Evolutionary conservation across 805 yeast genomes (phyloP), one percentile per base, ranked within the genome.

Genomic region (Cyberlindnera sargentensis): DNA sequence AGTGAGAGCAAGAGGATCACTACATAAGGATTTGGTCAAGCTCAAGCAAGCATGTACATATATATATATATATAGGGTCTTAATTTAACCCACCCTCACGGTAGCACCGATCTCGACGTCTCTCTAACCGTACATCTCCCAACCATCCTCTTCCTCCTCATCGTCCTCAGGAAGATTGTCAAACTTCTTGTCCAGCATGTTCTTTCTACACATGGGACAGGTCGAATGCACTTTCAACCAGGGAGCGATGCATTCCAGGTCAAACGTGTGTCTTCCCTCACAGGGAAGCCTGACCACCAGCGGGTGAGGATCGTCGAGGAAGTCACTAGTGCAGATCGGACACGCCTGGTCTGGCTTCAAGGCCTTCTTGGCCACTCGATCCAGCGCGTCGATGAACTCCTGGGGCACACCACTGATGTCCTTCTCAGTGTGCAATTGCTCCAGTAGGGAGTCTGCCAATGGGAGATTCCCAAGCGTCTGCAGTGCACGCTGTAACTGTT

Each of bases 201-300:
- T 82, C 47, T 74, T 78, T 50, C 98, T 71, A 58, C 97, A 91
- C 55, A 91, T 62, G 0, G 98, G 98, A 57, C 98, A 90, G 0
- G 87, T 82, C 2, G 75, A 67, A 52, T 83, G 78, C 41, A 79
- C 67, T 49, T 78, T 76, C 41, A 91, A 68, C 98, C 98, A 90
- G 0, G 95, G 93, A 0, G 84, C 82, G 33, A 91, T 80, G 60
- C 97, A 90, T 52, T 91, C 97, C 50, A 89, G 68, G 59, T 90
- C 98, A 62, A 85, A 90, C 35, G 72, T 72, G 61, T 90, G 98
- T 34, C 71, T 69, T 3, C 59, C 61, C 2, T 43, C 51, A 62
- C 98, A 90, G 5, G 83, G 82, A 26, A 90, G 68, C 51, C 73
- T 68, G 15, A 88, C 96, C 9, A 90, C 79, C 39, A 90, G 66